phyloP scores from a whole-genome alignment of 1,139 yeast genomes.

The Scheffersomyces lignicola region DNA sequence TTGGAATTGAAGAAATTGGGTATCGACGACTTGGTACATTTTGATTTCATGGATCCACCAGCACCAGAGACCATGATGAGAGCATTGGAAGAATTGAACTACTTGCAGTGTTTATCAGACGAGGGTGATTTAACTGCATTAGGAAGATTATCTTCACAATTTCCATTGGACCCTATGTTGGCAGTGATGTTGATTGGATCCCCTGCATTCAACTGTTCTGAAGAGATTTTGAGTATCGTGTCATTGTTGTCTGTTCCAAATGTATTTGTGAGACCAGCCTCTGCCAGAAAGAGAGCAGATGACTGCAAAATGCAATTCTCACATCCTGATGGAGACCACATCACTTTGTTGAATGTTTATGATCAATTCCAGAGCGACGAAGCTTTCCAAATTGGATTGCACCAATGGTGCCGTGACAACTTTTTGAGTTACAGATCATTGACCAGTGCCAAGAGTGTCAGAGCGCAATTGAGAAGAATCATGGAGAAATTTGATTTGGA shows the following conservation, averaged over 20 bases:
- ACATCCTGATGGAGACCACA: constrained; percentile 93
- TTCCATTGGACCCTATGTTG: constrained; percentile 94
- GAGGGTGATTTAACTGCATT: constrained; percentile 87
- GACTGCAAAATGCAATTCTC: constrained; percentile 87
- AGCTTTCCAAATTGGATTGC: constrained; percentile 57
- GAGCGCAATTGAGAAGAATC: constrained; percentile 77
- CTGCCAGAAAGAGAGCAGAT: constrained; percentile 87
- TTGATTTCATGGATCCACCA: constrained; percentile 99
- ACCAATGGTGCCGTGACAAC: constrained; percentile 91
- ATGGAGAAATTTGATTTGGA: constrained; percentile 83
- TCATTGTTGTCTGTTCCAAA: constrained; percentile 91
- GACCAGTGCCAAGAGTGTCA: constrained; percentile 78
- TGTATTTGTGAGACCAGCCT: constrained; percentile 91
- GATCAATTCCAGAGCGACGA: constrained; percentile 79
- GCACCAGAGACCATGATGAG: constrained; percentile 99
- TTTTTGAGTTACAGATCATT: constrained; percentile 82
- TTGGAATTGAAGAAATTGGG: constrained; percentile 91
- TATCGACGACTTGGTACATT: constrained; percentile 92
- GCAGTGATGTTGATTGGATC: constrained; percentile 92
- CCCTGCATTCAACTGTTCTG: constrained; percentile 81
- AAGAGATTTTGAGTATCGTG: constrained; percentile 84
- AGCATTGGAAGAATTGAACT: constrained; percentile 92
- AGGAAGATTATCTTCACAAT: constrained; percentile 87
- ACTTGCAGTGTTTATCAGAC: constrained; percentile 84
- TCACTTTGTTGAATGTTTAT: constrained; percentile 84